Evolutionary conservation across 202 grass and related monocot genomes (phyloP).

Genomic region (Schoenoplectus tabernaemontani): DNA sequence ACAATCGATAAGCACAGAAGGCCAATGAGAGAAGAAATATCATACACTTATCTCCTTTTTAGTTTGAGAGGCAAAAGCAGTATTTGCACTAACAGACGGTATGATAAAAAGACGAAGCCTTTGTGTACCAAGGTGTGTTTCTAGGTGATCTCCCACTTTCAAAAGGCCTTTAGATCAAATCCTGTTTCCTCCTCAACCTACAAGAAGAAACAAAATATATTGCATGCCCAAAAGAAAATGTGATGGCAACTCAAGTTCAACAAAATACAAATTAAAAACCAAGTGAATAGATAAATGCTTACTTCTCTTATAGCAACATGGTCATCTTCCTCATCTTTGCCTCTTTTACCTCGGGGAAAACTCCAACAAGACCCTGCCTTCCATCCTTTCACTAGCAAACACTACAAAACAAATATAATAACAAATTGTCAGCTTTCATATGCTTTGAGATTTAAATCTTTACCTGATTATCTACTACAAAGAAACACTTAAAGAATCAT

Average conservation of each 20-base stretch:
- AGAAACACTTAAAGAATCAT: neutral
- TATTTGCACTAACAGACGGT: slow-evolving; percentile 64
- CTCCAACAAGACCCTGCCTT: slow-evolving; percentile 96
- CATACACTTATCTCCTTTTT: slow-evolving; percentile 99
- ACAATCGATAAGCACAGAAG: neutral
- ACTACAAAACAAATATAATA: slow-evolving; percentile 36
- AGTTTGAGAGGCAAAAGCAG: slow-evolving; percentile 78
- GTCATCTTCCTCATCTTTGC: slow-evolving; percentile 96
- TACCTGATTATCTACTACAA: neutral
- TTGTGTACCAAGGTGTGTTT: slow-evolving; percentile 87
- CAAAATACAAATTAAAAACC: neutral
- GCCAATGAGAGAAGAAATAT: slow-evolving; percentile 4
- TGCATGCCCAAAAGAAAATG: neutral
- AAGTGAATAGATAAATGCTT: slow-evolving; percentile 6
- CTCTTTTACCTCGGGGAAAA: slow-evolving; percentile 96
- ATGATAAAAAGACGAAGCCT: slow-evolving; percentile 90
- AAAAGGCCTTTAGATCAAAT: slow-evolving; percentile 77
- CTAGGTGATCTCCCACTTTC: slow-evolving; percentile 66
- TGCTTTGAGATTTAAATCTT: neutral
- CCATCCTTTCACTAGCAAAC: slow-evolving; percentile 98
- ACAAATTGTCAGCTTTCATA: neutral
- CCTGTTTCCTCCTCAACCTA: slow-evolving; percentile 98
- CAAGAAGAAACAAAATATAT: neutral
- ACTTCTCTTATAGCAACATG: slow-evolving; percentile 93
- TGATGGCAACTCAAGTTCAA: neutral